Percentiles rank a stretch among this genome's conserved stretches.
phyloP scores from a whole-genome alignment of 2,329 filamentous ascomycete species.

The Apiospora arundinis region DNA sequence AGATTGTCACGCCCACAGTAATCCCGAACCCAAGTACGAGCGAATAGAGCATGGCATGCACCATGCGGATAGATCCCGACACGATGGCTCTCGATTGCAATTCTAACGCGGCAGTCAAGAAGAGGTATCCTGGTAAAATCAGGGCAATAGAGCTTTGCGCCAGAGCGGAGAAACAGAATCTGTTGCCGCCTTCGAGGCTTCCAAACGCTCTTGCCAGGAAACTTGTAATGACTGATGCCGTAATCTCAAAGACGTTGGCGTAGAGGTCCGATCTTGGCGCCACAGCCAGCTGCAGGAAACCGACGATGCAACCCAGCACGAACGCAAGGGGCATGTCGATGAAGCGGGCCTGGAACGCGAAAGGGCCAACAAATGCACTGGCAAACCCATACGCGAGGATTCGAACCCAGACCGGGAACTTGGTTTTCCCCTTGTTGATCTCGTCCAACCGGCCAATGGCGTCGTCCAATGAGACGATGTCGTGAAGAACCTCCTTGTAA shows the following conservation, averaged over 20 bases:
- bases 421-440: constrained; percentile 60
- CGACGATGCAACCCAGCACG: constrained; percentile 72
- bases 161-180: constrained; percentile 71
- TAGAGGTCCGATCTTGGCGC: constrained; percentile 73
- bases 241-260: constrained; percentile 69
- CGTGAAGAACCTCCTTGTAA: constrained; percentile 71
- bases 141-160: constrained; percentile 70
- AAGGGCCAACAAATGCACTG: constrained; percentile 74
- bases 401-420: constrained; percentile 57
- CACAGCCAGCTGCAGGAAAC: constrained; percentile 72
- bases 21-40: constrained; percentile 76
- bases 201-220: constrained; percentile 69
- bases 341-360: constrained; percentile 73
- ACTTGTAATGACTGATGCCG: constrained; percentile 65
- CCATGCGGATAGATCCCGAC: constrained; percentile 74
- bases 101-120: constrained; percentile 61
- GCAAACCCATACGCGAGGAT: constrained; percentile 76
- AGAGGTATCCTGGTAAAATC: constrained; percentile 69
- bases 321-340: constrained; percentile 78
- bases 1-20: constrained; percentile 53
- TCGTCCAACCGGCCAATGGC: constrained; percentile 59
- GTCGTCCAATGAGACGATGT: constrained; percentile 63
- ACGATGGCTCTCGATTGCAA: constrained; percentile 73
- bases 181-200: constrained; percentile 55
- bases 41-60: constrained; percentile 77